Evolutionary conservation across 306 rosid genomes (phyloP).

Genomic region (Dalbergia cultrata): DNA sequence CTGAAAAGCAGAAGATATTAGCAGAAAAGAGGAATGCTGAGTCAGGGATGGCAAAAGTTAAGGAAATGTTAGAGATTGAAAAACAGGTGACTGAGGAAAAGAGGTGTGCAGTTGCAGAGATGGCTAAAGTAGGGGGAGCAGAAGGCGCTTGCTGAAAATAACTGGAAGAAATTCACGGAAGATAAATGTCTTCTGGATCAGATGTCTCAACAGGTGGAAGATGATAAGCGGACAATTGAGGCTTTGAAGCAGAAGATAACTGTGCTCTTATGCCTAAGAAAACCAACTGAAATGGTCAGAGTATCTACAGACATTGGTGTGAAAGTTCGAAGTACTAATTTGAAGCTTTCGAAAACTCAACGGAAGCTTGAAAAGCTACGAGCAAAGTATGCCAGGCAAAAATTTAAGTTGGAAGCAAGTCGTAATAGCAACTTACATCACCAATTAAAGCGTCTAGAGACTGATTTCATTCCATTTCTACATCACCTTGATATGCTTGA

Average conservation of each 20-base stretch:
- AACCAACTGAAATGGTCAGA: constrained; percentile 53
- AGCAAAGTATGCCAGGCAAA: constrained; percentile 62
- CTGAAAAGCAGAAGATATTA: constrained; percentile 59
- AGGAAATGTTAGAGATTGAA: constrained; percentile 61
- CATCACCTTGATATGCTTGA: constrained; percentile 67
- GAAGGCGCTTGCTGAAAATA: constrained; percentile 60
- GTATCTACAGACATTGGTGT: constrained; percentile 39
- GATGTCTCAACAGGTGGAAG: constrained; percentile 65
- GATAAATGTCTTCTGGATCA: constrained; percentile 65
- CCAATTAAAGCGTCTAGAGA: constrained; percentile 67
- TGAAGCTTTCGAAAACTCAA: constrained; percentile 68
- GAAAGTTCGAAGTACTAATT: constrained; percentile 51
- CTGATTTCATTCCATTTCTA: constrained; percentile 63
- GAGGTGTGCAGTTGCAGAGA: constrained; percentile 53
- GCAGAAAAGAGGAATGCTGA: constrained; percentile 66
- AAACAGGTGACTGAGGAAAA: constrained; percentile 57
- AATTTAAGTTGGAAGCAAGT: constrained; percentile 68
- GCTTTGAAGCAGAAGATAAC: constrained; percentile 60
- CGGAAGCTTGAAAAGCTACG: constrained; percentile 72
- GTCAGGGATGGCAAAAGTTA: constrained; percentile 60
- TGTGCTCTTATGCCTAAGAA: constrained; percentile 57
- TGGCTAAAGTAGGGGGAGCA: constrained; percentile 57
- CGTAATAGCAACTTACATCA: constrained; percentile 54
- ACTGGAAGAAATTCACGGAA: constrained; percentile 64
- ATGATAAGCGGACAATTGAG: constrained; percentile 55